Evolutionary conservation across 371 early-diverging fungal species (phyloP), one percentile per base, ranked within the genome.

Genomic region (Mucor indicus): DNA sequence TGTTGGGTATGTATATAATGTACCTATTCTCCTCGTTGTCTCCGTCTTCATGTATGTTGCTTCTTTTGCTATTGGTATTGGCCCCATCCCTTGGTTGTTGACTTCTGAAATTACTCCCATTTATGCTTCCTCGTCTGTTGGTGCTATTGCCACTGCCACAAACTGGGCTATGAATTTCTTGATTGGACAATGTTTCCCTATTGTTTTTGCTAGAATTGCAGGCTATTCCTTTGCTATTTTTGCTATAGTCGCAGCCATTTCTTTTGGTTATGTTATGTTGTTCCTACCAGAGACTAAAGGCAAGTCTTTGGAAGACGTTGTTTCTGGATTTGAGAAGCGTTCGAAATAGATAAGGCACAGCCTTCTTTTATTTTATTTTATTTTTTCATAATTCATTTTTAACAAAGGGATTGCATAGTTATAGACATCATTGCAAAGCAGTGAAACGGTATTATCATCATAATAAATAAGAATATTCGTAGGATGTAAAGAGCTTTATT

Each of bases 11-110:
- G 67, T 67, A 12, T 64, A 48, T 38, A 55, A 67, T n/a, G 41
- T 74, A 12, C 65, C 70, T 3, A 49, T 64, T 10, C 50, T 87
- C 22, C 75, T 88, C 2, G 81, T 78, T 12, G 72, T 80, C 1
- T 70, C 81, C 38, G 70, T 89, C 35, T 79, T 87, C 55, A 36
- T 84, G 19, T 92, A 87, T 69, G 81, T 88, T 9, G 80, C 82
- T 8, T 72, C 77, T 27, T 94, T 88, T 69, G 86, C 86, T 25
- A 60, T 92, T 20, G 96, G 90, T 1, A 57, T 93, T 12, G 88
- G 90, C 13, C 83, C 85, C 0, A 86, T 90, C 39, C 86, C 90
- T 10, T 91, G 90, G 86, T 52, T 87, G 40, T 53, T 86, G 16
- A 76, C 79, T 3, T 75, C 83, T 2, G 87, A 88, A 47, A 55